A percentile compares a stretch with the other conserved stretches of the same genome.
phyloP scores from a whole-genome alignment of 257 asterid species.

The Mentha longifolia region DNA sequence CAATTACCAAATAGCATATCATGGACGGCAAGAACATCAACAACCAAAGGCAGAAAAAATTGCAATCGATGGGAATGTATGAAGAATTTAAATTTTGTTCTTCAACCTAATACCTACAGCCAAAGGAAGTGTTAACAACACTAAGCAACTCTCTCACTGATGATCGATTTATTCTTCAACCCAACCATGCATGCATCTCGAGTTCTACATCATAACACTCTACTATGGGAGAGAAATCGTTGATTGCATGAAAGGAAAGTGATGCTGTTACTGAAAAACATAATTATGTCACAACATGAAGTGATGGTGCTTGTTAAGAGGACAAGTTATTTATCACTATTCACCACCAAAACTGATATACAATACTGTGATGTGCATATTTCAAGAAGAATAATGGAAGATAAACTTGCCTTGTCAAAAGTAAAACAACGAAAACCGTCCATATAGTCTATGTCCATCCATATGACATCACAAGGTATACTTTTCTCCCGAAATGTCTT shows the following conservation, averaged over 20 bases:
- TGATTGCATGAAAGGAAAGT: not conserved
- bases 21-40: not conserved
- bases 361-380: constrained; percentile 21
- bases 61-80: not conserved
- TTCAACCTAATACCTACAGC: not conserved
- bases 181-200: constrained; percentile 6
- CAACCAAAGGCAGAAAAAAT: constrained; percentile 10
- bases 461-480: constrained; percentile 97
- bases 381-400: constrained; percentile 17
- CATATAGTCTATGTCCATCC: constrained; percentile 99
- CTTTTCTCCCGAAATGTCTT: constrained; percentile 82
- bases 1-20: constrained; percentile 10
- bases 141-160: not conserved
- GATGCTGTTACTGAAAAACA: not conserved
- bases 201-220: constrained; percentile 5
- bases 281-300: not conserved
- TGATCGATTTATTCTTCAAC: not conserved
- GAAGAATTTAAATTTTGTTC: not conserved
- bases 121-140: constrained; percentile 9
- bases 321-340: not conserved
- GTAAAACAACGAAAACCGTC: constrained; percentile 97
- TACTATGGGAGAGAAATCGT: not conserved
- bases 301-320: not conserved
- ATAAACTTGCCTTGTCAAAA: constrained; percentile 66
- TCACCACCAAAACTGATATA: constrained; percentile 7